Evolutionary conservation across 441 rosid species (phyloP).

Genomic region (Mallotus repandus): DNA sequence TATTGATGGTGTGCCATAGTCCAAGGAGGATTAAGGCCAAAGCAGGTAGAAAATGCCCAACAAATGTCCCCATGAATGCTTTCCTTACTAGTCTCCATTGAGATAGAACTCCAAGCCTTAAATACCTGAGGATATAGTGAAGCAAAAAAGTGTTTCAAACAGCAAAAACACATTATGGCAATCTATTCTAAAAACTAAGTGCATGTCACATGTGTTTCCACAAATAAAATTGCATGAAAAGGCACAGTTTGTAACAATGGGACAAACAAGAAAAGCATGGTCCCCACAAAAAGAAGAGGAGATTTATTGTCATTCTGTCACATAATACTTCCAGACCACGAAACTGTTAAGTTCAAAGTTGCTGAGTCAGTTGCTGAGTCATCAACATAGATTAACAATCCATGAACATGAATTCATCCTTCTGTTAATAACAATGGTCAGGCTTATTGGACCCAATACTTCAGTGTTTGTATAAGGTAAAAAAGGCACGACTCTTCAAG

Average conservation of each 20-base stretch:
- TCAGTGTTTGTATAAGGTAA: background rate
- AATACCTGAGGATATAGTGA: slow-evolving; percentile 26
- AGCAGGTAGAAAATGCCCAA: slow-evolving; percentile 70
- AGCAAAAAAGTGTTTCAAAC: slow-evolving; percentile 7
- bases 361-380: no score
- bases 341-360: background rate
- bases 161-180: slow-evolving; percentile 17
- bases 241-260: slow-evolving; percentile 9
- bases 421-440: background rate
- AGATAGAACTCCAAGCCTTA: slow-evolving; percentile 25
- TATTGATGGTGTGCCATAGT: slow-evolving; percentile 74
- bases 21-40: slow-evolving; percentile 68
- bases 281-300: slow-evolving; percentile 8
- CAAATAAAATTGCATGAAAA: slow-evolving; percentile 31
- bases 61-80: slow-evolving; percentile 63
- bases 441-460: background rate
- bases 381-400: background rate
- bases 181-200: slow-evolving; percentile 32
- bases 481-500: slow-evolving; percentile 27
- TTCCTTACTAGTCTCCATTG: slow-evolving; percentile 20
- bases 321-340: slow-evolving; percentile 13
- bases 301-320: background rate
- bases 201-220: slow-evolving; percentile 62
- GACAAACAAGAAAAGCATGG: slow-evolving; percentile 8
- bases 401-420: background rate